phyloP scores from a whole-genome alignment of 1,284 basidiomycete genomes.

The Ceratobasidium papillatum region DNA sequence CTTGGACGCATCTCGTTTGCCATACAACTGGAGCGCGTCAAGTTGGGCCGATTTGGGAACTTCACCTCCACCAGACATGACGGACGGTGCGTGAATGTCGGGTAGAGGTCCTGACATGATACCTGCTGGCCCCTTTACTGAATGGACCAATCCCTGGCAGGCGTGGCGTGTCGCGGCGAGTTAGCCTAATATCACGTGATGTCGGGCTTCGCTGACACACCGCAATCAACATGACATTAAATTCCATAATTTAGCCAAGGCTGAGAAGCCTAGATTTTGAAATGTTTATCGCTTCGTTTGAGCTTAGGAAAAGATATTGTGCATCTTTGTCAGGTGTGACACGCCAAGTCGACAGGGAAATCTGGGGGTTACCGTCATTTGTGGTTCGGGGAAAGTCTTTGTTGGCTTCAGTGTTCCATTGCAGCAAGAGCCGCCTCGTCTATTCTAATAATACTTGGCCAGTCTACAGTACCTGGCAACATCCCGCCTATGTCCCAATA shows the following conservation, averaged over 20 bases:
- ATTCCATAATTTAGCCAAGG: background rate
- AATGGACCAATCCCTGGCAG: background rate
- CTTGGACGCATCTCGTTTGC: conserved; percentile 28
- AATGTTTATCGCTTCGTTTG: background rate
- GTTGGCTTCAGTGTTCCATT: background rate
- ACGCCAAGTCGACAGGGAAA: background rate
- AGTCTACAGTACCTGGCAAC: background rate
- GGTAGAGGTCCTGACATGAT: conserved; percentile 23
- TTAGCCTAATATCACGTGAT: background rate
- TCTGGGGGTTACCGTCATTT: too few relatives aligned
- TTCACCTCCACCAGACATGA: conserved; percentile 11
- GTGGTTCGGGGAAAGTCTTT: background rate
- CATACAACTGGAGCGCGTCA: conserved; percentile 27
- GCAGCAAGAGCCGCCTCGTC: background rate
- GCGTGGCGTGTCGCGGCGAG: background rate
- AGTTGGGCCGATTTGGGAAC: conserved; percentile 15
- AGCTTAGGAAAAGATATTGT: background rate
- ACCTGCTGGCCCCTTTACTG: background rate
- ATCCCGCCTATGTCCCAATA: background rate
- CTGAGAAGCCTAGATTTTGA: background rate
- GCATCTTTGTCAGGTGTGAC: too few relatives aligned
- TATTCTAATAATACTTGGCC: background rate
- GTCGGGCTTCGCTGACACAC: background rate
- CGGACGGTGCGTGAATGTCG: conserved; percentile 25
- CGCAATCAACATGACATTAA: background rate